Conservation (phyloP, 805 yeast species). For the Suhomyces sp. region DNA sequence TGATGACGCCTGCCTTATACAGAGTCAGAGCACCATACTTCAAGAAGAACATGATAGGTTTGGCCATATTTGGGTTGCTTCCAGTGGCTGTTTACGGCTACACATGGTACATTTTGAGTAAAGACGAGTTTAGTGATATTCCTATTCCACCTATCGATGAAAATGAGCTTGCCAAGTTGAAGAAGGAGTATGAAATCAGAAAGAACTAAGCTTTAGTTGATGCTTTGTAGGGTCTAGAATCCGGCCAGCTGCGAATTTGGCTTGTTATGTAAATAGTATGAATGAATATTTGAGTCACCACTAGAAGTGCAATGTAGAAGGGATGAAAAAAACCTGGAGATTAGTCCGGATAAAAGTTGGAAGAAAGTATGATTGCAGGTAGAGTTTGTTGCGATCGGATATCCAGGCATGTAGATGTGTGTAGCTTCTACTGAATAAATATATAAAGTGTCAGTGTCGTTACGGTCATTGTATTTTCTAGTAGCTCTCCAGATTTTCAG, state of each 20-base stretch:
- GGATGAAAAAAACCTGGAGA: too few relatives aligned
- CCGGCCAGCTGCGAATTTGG: background rate
- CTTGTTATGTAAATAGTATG: background rate
- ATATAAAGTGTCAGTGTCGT: too few relatives aligned
- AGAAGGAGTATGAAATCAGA: constrained; percentile 60
- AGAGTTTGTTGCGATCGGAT: background rate
- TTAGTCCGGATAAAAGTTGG: too few relatives aligned
- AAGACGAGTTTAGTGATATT: constrained; percentile 85
- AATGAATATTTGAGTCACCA: background rate
- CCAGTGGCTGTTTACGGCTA: constrained; percentile 64
- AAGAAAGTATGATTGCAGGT: background rate
- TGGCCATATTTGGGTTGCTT: constrained; percentile 57
- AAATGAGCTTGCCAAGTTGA: constrained; percentile 68
- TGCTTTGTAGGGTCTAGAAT: too few relatives aligned
- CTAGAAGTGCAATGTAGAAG: background rate
- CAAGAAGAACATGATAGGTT: constrained; percentile 66
- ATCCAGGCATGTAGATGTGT: too few relatives aligned
- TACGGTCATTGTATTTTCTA: background rate
- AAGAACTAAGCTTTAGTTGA: too few relatives aligned
- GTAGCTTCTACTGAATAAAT: background rate
- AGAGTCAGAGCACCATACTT: constrained; percentile 88
- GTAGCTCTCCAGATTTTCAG: background rate
- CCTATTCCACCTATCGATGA: constrained; percentile 92
- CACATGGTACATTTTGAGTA: constrained; percentile 62
- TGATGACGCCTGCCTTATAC: constrained; percentile 91